A percentile compares a stretch with the other conserved stretches of the same genome.
Evolutionary conservation across 345 rosid species (phyloP).

Genomic region (Rhodamnia argentea): DNA sequence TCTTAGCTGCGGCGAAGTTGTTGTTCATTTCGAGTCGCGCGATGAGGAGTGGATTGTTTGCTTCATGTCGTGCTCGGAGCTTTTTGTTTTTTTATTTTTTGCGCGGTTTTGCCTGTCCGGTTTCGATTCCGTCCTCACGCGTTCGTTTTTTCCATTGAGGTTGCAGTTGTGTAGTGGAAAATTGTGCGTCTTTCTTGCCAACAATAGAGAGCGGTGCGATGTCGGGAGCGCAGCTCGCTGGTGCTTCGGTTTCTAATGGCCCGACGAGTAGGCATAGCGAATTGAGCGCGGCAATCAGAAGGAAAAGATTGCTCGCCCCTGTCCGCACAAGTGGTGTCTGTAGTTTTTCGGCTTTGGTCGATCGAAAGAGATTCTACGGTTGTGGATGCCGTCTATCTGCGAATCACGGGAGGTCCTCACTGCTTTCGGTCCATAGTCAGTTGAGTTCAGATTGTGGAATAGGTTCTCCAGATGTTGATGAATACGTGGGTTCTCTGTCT

Average conservation of each 20-base stretch:
- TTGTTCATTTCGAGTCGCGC: too few relatives aligned
- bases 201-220: neutral
- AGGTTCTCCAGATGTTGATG: constrained; percentile 24
- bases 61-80: neutral
- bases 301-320: constrained; percentile 5
- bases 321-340: constrained; percentile 3
- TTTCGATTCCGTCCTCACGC: neutral
- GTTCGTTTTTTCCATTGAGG: neutral
- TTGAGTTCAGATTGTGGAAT: constrained; percentile 30
- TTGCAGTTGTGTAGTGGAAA: neutral
- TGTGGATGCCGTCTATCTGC: neutral
- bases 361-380: constrained; percentile 1
- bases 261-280: constrained; percentile 15
- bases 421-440: constrained; percentile 23
- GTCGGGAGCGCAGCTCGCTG: neutral
- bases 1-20: neutral
- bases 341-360: neutral
- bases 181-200: neutral
- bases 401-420: constrained; percentile 10
- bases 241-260: constrained; percentile 3
- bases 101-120: neutral
- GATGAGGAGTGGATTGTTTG: too few relatives aligned
- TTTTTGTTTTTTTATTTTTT: neutral
- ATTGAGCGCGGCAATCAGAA: constrained; percentile 3
- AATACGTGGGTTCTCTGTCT: constrained; percentile 9